Conservation (phyloP, 2,329 filamentous ascomycete genomes). For the Trichoderma koningii region DNA sequence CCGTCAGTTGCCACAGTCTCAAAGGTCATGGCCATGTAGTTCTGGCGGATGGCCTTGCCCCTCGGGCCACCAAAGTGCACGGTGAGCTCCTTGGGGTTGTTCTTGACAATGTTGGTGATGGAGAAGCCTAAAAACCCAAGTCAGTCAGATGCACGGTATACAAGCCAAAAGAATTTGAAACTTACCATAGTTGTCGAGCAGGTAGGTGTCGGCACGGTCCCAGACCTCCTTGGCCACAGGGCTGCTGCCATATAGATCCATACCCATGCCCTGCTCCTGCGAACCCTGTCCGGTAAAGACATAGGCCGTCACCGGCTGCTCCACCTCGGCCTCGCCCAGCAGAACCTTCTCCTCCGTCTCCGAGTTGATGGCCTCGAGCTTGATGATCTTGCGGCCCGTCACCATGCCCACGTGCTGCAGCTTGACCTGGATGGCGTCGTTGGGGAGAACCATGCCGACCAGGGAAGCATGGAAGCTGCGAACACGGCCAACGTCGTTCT, state of each 20-base stretch:
- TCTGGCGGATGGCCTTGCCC: constrained; percentile 95
- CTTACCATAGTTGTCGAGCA: constrained; percentile 96
- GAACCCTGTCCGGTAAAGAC: constrained; percentile 98
- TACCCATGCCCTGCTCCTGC: constrained; percentile 99
- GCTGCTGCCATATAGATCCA: constrained; percentile 96
- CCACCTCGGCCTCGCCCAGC: constrained; percentile 92
- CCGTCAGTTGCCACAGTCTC: constrained; percentile 95
- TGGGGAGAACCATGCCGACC: constrained; percentile 98
- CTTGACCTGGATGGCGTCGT: constrained; percentile 92
- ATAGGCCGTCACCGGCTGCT: constrained; percentile 94
- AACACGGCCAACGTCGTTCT: constrained; percentile 97
- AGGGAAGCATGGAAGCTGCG: constrained; percentile 95
- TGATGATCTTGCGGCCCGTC: constrained; percentile 97
- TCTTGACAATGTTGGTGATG: constrained; percentile 98
- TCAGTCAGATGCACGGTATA: not conserved
- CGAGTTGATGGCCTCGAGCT: constrained; percentile 93
- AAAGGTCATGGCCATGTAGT: constrained; percentile 99
- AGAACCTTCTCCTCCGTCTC: constrained; percentile 97
- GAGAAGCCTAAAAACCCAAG: constrained; percentile 67
- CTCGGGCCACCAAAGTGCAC: constrained; percentile 96
- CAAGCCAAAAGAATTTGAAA: constrained; percentile 10
- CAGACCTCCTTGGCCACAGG: constrained; percentile 94
- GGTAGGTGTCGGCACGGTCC: constrained; percentile 96
- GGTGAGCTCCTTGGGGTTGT: constrained; percentile 98
- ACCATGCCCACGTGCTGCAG: constrained; percentile 98